phyloP scores from a whole-genome alignment of 805 yeast genomes.

The Ogataea allantospora region DNA sequence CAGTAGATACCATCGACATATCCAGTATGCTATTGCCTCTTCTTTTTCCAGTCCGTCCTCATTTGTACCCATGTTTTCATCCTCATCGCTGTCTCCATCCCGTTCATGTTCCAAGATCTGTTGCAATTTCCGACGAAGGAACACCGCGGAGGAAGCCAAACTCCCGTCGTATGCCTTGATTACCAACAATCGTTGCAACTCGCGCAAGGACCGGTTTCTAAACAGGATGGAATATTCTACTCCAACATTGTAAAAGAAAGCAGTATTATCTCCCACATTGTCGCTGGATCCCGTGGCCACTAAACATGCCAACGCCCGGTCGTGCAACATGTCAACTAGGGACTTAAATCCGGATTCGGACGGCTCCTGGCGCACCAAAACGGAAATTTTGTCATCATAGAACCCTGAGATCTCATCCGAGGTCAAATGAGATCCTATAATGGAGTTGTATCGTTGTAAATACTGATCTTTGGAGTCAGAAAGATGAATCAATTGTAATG shows the following conservation, averaged over 20 bases:
- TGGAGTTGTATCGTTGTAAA: constrained; percentile 7
- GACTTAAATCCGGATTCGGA: constrained; percentile 11
- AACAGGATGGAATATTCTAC: constrained; percentile 17
- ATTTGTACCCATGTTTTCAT: constrained; percentile 17
- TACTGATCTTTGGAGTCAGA: constrained; percentile 6
- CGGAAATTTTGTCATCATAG: constrained; percentile 14
- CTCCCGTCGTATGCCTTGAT: constrained; percentile 23
- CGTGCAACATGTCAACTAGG: constrained; percentile 12
- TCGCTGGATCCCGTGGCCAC: constrained; percentile 23
- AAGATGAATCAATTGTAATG: constrained; percentile 12
- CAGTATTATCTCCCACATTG: constrained; percentile 21
- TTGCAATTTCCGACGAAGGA: constrained; percentile 20
- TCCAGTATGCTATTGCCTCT: constrained; percentile 30
- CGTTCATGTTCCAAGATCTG: constrained; percentile 22
- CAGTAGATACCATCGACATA: constrained; percentile 30
- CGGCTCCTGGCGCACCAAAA: constrained; percentile 4
- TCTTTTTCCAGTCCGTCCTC: constrained; percentile 13
- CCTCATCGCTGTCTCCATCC: constrained; percentile 20
- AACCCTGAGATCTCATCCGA: neutral
- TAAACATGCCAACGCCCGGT: constrained; percentile 14
- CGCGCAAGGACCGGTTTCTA: constrained; percentile 16
- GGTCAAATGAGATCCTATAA: constrained; percentile 6
- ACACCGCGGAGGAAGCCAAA: constrained; percentile 13
- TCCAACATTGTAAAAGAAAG: constrained; percentile 20
- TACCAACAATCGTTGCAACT: constrained; percentile 19